Evolutionary conservation across 306 rosid species (phyloP), one percentile per base, ranked within the genome.

Genomic region (Begonia masoniana): DNA sequence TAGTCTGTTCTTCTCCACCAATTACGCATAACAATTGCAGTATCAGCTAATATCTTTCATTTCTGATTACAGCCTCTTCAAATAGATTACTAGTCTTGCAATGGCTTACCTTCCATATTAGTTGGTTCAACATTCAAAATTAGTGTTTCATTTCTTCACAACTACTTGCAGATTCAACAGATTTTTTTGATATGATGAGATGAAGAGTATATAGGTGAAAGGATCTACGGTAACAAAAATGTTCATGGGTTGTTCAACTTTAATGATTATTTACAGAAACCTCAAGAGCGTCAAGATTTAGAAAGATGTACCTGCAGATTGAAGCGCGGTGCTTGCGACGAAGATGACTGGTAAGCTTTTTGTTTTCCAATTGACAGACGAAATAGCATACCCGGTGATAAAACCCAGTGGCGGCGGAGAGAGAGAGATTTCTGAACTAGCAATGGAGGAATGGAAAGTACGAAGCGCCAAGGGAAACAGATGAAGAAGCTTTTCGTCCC

Each of bases 1-100:
- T 91, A 91, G 66, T 91, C 99, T 3, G 96, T 85, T 62, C 85
- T 82, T 62, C 96, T 81, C 99, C 96, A 91, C 99, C 99, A 31
- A 31, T 7, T 6, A 7, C 0, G 39, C 39, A 6, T 5, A 31
- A 7, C 39, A 31, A 31, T 31, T 4, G 9, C 1, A 31, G 39
- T 31, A 31, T 21, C 24, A 2, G 24, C 24, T 2, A 0, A 21
- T 21, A 21, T 21, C 24, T 21, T 21, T 21, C 24, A 2, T 21
- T 21, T 21, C 24, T 31, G 39, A 31, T 31, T 31, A 31, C 39
- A 31, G 8, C 39, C 39, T 31, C 39, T 31, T 31, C 39, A 31
- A 31, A 31, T 31, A 31, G 7, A 31, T 31, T 31, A 31, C 8
- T 6, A 4, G 39, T 6, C 7, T 31, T 6, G 8, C 39, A 31